Percentiles rank a stretch among this genome's conserved stretches.
phyloP scores from a whole-genome alignment of 208 protist species.

The Trypanosoma rangeli region DNA sequence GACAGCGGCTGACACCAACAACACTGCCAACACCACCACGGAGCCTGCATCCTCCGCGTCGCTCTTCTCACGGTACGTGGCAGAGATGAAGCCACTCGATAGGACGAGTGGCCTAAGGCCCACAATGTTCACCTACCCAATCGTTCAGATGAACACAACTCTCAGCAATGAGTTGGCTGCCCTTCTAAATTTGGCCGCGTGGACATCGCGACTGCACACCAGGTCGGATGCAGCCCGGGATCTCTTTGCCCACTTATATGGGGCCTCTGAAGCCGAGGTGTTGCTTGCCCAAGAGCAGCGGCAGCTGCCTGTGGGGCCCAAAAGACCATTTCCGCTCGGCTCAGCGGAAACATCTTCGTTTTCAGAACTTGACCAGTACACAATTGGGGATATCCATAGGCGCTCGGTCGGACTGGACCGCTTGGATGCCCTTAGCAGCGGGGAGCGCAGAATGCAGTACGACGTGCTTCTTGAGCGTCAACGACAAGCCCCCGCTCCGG shows the following conservation, averaged over 20 bases:
- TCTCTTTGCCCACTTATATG: constrained; percentile 67
- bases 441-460: constrained; percentile 30
- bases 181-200: constrained; percentile 53
- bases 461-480: constrained; percentile 34
- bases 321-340: constrained; percentile 25
- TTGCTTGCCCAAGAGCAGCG: constrained; percentile 43
- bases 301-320: constrained; percentile 19
- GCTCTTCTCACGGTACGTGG: constrained; percentile 8
- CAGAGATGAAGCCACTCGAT: constrained; percentile 12
- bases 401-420: constrained; percentile 27
- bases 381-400: constrained; percentile 36
- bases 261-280: constrained; percentile 63
- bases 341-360: not conserved
- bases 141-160: constrained; percentile 65
- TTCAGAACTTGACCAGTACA: constrained; percentile 13
- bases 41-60: constrained; percentile 7
- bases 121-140: constrained; percentile 23
- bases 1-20: constrained; percentile 10
- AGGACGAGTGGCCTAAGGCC: not conserved
- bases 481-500: constrained; percentile 12
- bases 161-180: constrained; percentile 64
- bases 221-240: constrained; percentile 50
- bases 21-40: not conserved
- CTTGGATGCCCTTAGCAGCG: constrained; percentile 12
- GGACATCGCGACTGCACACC: constrained; percentile 54